phyloP scores from a whole-genome alignment of 2,329 filamentous ascomycete genomes.

The Alternaria triticina region DNA sequence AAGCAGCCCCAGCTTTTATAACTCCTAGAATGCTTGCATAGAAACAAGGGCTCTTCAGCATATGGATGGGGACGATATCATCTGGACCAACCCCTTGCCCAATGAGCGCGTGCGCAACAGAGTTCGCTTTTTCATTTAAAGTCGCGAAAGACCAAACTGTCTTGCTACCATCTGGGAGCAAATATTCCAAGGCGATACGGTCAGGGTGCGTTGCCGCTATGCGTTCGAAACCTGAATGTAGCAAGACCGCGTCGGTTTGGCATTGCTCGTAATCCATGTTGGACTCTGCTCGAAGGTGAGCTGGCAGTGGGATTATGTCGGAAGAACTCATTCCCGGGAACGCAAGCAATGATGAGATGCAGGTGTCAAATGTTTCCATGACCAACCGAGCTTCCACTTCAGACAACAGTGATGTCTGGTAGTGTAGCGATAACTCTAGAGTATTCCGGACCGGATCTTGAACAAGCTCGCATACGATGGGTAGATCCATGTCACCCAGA shows the following conservation, averaged over 20 bases:
- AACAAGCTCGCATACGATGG: slow-evolving; percentile 76
- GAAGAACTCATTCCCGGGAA: slow-evolving; percentile 26
- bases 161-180: slow-evolving; percentile 35
- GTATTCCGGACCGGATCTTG: slow-evolving; percentile 61
- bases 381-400: slow-evolving; percentile 36
- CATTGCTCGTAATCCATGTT: slow-evolving; percentile 27
- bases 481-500: slow-evolving; percentile 71
- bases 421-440: slow-evolving; percentile 68
- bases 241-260: slow-evolving; percentile 16
- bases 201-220: slow-evolving; percentile 40
- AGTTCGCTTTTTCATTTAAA: slow-evolving; percentile 42
- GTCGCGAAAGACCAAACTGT: slow-evolving; percentile 43
- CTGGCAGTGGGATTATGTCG: slow-evolving; percentile 32
- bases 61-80: slow-evolving; percentile 46
- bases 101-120: slow-evolving; percentile 41
- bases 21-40: slow-evolving; percentile 49
- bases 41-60: slow-evolving; percentile 42
- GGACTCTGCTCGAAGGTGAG: slow-evolving; percentile 28
- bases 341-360: slow-evolving; percentile 31
- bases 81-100: slow-evolving; percentile 28
- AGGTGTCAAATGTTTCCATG: slow-evolving; percentile 36
- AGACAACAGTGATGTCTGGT: slow-evolving; percentile 41
- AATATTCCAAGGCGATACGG: slow-evolving; percentile 48
- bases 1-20: slow-evolving; percentile 50
- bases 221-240: slow-evolving; percentile 50